Percentiles rank a stretch among this genome's conserved stretches.
Conservation (phyloP, 2,329 filamentous ascomycete species). For the Verticillium klebahnii region DNA sequence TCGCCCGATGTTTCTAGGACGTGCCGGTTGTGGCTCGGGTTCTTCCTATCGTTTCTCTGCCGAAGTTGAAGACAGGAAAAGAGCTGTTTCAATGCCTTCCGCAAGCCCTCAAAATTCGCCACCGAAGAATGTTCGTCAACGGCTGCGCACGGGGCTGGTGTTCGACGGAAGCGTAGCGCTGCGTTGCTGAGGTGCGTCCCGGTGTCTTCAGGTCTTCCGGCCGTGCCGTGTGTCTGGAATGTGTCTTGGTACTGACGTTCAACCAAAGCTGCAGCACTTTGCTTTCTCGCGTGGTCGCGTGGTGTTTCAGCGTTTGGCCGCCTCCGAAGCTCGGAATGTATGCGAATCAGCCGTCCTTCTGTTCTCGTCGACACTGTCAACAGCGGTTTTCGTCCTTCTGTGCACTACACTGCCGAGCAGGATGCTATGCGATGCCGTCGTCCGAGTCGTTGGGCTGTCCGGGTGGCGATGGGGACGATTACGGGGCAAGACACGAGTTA, state of each 20-base stretch:
- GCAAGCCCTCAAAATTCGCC: not conserved
- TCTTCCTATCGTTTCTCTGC: not conserved
- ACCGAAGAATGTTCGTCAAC: not conserved
- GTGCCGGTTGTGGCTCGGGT: not conserved
- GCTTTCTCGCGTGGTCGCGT: not conserved
- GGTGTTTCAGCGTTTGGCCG: not conserved
- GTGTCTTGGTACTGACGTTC: not conserved
- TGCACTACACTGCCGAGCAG: not conserved
- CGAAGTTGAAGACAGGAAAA: not conserved
- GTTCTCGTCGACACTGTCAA: not conserved
- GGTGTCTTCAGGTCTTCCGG: no score
- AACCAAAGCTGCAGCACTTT: not conserved
- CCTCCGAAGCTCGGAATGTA: not conserved
- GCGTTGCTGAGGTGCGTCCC: not conserved
- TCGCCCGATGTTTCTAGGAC: not conserved
- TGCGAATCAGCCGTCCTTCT: not conserved
- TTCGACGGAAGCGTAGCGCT: not conserved
- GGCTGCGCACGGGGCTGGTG: not conserved
- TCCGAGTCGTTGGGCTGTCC: not conserved
- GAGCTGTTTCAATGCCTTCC: not conserved
- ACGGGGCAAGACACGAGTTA: not conserved
- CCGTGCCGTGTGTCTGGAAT: not conserved
- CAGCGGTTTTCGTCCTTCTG: not conserved
- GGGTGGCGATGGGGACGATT: not conserved
- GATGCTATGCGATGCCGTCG: not conserved